Evolutionary conservation across 78 protist species (phyloP), one percentile per base, ranked within the genome.

Genomic region (Chrysochromulina tobinii): DNA sequence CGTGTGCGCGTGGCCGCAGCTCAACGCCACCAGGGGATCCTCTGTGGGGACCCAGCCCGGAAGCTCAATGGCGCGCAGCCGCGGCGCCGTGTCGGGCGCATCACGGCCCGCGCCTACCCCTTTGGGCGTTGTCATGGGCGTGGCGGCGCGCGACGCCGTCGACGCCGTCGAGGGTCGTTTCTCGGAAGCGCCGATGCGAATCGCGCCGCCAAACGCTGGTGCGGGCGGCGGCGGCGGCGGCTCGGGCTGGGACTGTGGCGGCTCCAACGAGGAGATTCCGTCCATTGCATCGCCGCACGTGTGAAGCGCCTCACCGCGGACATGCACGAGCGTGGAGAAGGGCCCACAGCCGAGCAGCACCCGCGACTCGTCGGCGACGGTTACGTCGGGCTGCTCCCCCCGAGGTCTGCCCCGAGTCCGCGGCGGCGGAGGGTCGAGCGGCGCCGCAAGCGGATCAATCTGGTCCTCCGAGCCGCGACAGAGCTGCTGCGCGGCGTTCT

Each of bases 401-500:
- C 38, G 38, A 38, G 38, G 38, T 38, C 38, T 38, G 0, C 38
- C 0, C 38, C 38, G 38, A 38, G 38, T 0, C 38, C 38, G 38
- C 38, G 38, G 38, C 38, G 38, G 72, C 72, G 23, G 72, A 9
- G 72, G 8, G 79, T 1, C 51, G 25, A 5, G 23, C 50, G 79
- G 79, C 79, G 4, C 79, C 23, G 38, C 53, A 15, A 4, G 15
- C 15, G 4, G 50, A 51, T 69, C 79, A 51, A 69, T 3, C 25
- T 17, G 51, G 55, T 18, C 51, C 50, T 3, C 54, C 50, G 17
- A 4, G 23, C 51, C 4, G 79, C 79, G 79, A 12, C 79, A 69
- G 79, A 69, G 79, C 79, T 69, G 79, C 51, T 51, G 79, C 53
- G 79, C 79, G 12, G 53, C 79, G 79, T 69, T 38, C 79, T 69